These are phyloP conservation scores for Cutaneotrichosporon cavernicola DNA, from an alignment of 1,284 basidiomycete genomes.

Conservation along the genomic window DNA sequence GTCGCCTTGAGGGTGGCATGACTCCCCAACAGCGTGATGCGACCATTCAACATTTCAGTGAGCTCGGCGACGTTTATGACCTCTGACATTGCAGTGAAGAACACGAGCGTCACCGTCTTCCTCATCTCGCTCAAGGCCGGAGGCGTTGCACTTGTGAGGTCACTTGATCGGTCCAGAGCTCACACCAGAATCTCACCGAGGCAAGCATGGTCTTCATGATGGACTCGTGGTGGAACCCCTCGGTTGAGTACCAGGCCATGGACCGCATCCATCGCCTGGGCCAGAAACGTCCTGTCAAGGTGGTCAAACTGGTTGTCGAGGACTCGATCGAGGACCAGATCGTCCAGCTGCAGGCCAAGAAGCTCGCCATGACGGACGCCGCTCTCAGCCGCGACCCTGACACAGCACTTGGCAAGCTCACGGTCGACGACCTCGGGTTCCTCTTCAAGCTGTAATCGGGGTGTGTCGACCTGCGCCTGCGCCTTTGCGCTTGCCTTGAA, in stretches of 20 bases:
- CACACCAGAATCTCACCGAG: constrained; percentile 76
- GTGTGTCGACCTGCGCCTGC: not conserved
- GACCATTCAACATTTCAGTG: constrained; percentile 92
- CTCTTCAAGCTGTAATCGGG: constrained; percentile 63
- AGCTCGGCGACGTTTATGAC: constrained; percentile 36
- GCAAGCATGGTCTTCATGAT: constrained; percentile 82
- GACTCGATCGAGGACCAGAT: constrained; percentile 90
- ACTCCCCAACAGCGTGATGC: constrained; percentile 91
- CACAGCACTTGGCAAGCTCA: constrained; percentile 78
- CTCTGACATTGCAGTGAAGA: constrained; percentile 65
- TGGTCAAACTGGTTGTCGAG: constrained; percentile 91
- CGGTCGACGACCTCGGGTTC: constrained; percentile 77
- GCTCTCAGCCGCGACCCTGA: constrained; percentile 43
- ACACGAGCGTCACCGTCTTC: constrained; percentile 92
- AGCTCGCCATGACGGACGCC: constrained; percentile 52
- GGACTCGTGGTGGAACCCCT: constrained; percentile 70
- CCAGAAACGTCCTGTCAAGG: constrained; percentile 86
- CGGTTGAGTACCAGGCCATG: constrained; percentile 70
- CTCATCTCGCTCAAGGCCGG: constrained; percentile 92
- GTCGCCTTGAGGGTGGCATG: constrained; percentile 95
- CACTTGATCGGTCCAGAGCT: not conserved
- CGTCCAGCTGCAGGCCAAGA: constrained; percentile 73
- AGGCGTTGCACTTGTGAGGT: constrained; percentile 67
- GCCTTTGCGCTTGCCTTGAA: not conserved
- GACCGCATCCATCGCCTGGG: constrained; percentile 80